These are phyloP conservation scores for Pinus albicaulis DNA, from an alignment of 75 land plant genomes.

Conservation along the genomic window DNA sequence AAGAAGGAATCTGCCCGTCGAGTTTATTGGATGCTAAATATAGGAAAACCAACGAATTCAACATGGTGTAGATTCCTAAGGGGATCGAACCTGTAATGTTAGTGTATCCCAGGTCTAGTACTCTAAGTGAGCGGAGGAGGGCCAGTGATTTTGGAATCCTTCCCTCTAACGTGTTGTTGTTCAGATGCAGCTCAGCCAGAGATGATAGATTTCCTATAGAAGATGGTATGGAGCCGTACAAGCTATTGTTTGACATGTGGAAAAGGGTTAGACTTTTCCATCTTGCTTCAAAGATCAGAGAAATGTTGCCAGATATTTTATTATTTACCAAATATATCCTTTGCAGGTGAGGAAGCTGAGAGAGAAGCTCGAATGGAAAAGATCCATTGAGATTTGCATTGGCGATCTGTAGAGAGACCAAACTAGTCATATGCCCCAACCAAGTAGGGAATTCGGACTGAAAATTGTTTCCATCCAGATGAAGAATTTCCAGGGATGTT, in stretches of 20 bases:
- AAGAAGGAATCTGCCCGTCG: constrained; percentile 34
- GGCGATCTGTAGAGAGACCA: background rate
- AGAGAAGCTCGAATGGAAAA: background rate
- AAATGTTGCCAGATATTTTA: background rate
- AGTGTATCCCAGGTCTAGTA: constrained; percentile 31
- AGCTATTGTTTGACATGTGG: no score
- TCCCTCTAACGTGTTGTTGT: constrained; percentile 13
- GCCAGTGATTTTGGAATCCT: background rate
- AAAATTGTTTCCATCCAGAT: background rate
- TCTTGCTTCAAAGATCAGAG: no score
- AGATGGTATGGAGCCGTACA: background rate
- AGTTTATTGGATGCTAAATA: constrained; percentile 31
- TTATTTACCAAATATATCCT: background rate
- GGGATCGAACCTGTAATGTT: constrained; percentile 36
- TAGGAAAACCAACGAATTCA: constrained; percentile 1
- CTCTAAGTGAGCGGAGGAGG: background rate
- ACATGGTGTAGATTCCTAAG: background rate
- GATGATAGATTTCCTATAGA: background rate
- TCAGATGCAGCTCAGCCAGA: background rate
- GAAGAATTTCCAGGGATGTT: background rate
- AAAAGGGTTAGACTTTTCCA: no score
- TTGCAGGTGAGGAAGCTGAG: background rate
- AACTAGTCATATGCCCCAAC: background rate
- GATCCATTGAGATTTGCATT: background rate
- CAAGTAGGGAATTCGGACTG: background rate